Percentiles rank a stretch among this genome's conserved stretches.
Evolutionary conservation across 257 asterid species (phyloP).

Genomic region (Cordia subcordata): DNA sequence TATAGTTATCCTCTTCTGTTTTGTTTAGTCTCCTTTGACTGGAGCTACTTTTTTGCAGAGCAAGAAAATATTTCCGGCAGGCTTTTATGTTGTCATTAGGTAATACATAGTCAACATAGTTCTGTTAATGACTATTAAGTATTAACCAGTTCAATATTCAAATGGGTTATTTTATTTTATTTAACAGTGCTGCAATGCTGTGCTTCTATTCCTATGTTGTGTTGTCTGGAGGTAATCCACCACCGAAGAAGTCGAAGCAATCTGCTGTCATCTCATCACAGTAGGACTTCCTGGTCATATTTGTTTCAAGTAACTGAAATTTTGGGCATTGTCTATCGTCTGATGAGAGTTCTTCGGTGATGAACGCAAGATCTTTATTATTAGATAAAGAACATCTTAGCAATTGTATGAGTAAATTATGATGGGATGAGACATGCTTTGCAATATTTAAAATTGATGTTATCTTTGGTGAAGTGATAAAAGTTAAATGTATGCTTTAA

Average conservation of each 20-base stretch:
- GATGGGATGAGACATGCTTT: too few relatives aligned
- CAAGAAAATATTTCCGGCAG: slow-evolving; percentile 55
- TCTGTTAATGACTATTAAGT: background rate
- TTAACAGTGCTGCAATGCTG: slow-evolving; percentile 77
- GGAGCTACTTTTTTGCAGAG: slow-evolving; percentile 33
- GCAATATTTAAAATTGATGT: background rate
- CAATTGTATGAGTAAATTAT: too few relatives aligned
- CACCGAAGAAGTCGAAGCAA: slow-evolving; percentile 35
- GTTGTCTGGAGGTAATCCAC: slow-evolving; percentile 50
- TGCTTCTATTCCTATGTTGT: slow-evolving; percentile 82
- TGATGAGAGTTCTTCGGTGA: background rate
- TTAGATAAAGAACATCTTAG: too few relatives aligned
- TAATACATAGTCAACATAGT: slow-evolving; percentile 9
- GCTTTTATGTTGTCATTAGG: slow-evolving; percentile 65
- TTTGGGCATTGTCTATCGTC: background rate
- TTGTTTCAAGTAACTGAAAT: background rate
- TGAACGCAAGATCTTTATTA: background rate
- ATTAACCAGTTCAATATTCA: background rate
- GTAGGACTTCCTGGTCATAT: background rate
- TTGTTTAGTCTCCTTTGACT: slow-evolving; percentile 5
- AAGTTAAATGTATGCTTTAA: too few relatives aligned
- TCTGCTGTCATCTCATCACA: slow-evolving; percentile 17
- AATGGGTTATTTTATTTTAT: slow-evolving; percentile 6
- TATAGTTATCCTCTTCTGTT: background rate
- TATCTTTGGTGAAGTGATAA: background rate